Evolutionary conservation across 2,329 filamentous ascomycete genomes (phyloP).

Genomic region (Xylaria hypoxylon): DNA sequence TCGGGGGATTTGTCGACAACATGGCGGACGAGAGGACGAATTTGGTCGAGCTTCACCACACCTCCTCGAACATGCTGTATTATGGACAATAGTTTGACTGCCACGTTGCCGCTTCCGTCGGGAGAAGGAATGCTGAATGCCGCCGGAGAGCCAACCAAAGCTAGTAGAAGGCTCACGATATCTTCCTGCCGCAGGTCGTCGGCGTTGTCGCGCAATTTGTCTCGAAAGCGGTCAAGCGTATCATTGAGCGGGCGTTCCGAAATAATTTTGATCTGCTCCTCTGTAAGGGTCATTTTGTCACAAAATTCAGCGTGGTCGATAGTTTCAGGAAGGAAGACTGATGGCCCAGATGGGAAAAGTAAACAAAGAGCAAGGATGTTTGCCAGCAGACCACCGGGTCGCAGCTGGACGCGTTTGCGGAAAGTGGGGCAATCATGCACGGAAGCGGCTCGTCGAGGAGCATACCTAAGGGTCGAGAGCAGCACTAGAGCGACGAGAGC

Average conservation of each 20-base stretch:
- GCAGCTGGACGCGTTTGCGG: neutral
- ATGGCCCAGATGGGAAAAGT: constrained; percentile 13
- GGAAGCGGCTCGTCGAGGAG: no score
- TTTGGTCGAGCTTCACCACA: constrained; percentile 15
- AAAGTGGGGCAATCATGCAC: constrained; percentile 1
- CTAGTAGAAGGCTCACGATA: constrained; percentile 13
- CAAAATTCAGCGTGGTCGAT: constrained; percentile 5
- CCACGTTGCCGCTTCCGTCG: constrained; percentile 17
- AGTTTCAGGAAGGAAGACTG: constrained; percentile 7
- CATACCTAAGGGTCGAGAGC: no score
- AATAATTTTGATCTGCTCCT: constrained; percentile 24
- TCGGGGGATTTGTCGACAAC: constrained; percentile 20
- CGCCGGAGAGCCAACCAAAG: neutral
- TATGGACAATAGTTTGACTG: constrained; percentile 31
- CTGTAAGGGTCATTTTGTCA: constrained; percentile 18
- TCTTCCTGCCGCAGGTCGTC: constrained; percentile 20
- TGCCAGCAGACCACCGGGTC: neutral
- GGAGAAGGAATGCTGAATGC: constrained; percentile 21
- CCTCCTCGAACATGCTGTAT: constrained; percentile 8
- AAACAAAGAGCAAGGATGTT: constrained; percentile 15
- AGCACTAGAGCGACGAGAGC: no score
- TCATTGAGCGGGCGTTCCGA: constrained; percentile 22
- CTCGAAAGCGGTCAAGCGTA: constrained; percentile 19
- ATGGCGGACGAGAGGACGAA: constrained; percentile 25
- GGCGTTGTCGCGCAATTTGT: constrained; percentile 15